Conservation (phyloP, 2,329 filamentous ascomycete genomes). For the Celoporthe dispersa region DNA sequence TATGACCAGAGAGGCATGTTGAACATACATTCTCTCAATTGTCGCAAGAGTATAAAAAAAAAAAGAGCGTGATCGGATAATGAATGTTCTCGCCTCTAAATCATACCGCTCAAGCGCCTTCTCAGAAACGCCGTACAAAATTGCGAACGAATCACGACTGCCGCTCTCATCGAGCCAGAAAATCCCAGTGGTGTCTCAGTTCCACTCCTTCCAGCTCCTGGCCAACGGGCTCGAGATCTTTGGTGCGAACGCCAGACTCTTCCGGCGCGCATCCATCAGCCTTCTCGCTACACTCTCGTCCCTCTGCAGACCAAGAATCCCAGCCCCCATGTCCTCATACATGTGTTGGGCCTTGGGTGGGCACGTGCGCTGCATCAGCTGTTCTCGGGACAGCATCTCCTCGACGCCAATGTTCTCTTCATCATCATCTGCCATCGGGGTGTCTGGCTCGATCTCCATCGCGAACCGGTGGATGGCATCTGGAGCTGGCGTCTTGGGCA, state of each 20-base stretch:
- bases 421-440: conserved; percentile 43
- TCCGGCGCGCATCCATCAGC: conserved; percentile 73
- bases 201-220: conserved; percentile 51
- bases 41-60: neutral
- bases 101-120: neutral
- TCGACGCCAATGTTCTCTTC: conserved; percentile 34
- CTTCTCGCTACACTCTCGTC: conserved; percentile 63
- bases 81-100: neutral
- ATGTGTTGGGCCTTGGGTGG: conserved; percentile 52
- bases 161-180: neutral
- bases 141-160: conserved; percentile 10
- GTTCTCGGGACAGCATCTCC: conserved; percentile 40
- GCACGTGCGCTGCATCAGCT: conserved; percentile 56
- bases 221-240: conserved; percentile 75
- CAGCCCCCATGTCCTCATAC: conserved; percentile 47
- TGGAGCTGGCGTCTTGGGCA: conserved; percentile 62
- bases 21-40: neutral
- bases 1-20: neutral
- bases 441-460: conserved; percentile 52
- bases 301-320: conserved; percentile 54
- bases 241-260: conserved; percentile 78
- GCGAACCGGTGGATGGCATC: conserved; percentile 59
- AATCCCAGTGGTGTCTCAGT: conserved; percentile 30
- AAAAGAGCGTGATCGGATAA: neutral
- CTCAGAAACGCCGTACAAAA: neutral